A percentile compares a stretch with the other conserved stretches of the same genome.
Conservation (phyloP, 495 filamentous ascomycete genomes). For the Penicillium coprophilum region DNA sequence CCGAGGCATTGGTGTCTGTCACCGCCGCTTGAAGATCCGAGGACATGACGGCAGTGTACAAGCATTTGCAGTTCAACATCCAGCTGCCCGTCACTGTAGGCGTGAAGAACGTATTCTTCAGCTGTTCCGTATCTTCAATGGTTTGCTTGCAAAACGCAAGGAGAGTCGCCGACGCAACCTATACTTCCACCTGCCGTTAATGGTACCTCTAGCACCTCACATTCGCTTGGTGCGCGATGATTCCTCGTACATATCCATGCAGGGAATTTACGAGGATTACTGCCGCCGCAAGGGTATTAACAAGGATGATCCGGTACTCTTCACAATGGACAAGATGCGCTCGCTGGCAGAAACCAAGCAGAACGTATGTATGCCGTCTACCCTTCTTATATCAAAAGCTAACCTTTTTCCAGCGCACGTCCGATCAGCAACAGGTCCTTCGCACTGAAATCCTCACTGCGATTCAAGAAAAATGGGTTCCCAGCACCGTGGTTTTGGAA, state of each 20-base stretch:
- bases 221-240: slow-evolving; percentile 95
- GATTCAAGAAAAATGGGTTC: slow-evolving; percentile 89
- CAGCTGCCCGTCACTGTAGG: slow-evolving; percentile 84
- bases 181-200: slow-evolving; percentile 91
- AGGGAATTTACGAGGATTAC: slow-evolving; percentile 93
- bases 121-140: slow-evolving; percentile 97
- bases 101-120: slow-evolving; percentile 94
- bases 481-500: slow-evolving; percentile 72
- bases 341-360: slow-evolving; percentile 68
- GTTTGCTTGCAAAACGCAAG: slow-evolving; percentile 82
- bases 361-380: slow-evolving; percentile 44
- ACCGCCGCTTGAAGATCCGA: slow-evolving; percentile 89
- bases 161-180: slow-evolving; percentile 91
- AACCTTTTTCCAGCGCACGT: slow-evolving; percentile 50
- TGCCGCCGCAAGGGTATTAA: slow-evolving; percentile 79
- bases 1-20: slow-evolving; percentile 80
- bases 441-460: slow-evolving; percentile 83
- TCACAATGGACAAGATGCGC: slow-evolving; percentile 89
- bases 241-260: slow-evolving; percentile 87
- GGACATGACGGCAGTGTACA: slow-evolving; percentile 97
- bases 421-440: slow-evolving; percentile 67
- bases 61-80: slow-evolving; percentile 93
- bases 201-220: slow-evolving; percentile 90
- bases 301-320: slow-evolving; percentile 93
- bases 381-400: slow-evolving; percentile 8